Evolutionary conservation across 176 grass and related monocot genomes (phyloP), one percentile per base, ranked within the genome.

Genomic region (Musa acuminata): DNA sequence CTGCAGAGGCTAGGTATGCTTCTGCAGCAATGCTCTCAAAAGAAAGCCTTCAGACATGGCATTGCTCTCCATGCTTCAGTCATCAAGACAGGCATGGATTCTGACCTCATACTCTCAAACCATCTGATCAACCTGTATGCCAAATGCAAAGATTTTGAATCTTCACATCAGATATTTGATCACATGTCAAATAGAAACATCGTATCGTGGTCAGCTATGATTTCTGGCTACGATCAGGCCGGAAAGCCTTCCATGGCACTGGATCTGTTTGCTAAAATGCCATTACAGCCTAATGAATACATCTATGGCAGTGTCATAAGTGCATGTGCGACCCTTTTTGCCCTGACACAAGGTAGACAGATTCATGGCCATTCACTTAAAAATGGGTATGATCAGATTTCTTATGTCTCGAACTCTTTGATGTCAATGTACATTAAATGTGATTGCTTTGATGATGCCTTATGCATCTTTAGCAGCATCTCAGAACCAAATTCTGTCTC

Each of bases 101-200:
- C 53, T 25, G 85, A 87, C 69, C 81, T 70, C 67, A 25, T 80
- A 63, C 81, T 83, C 19, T 83, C 19, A 19, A 87, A 83, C 29
- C 85, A 83, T 70, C 77, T 83, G 16, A 65, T 83, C 62, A 80
- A 74, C 53, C 24, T 79, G 24, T 87, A 87, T 79, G 78, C 69
- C 1, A 55, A 80, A 74, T 73, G 67, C 26, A 62, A 51, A 50
- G 20, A 55, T 62, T 75, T 83, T 64, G 48, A 27, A 2, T 52
- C 49, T 79, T 78, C 81, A 21, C 52, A 66, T 62, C 70, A 12
- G 22, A 23, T 81, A 73, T 83, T 87, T 79, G 73, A 83, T 58
- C 60, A 69, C 64, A 87, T 78, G 78, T 54, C 73, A 12, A 63
- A 1, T 29, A 75, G 78, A 59, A 87, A 81, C 69, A 69, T 81